Base-by-base conservation (phyloP, 495 filamentous ascomycete genomes). In the Extremus antarcticus region DNA sequence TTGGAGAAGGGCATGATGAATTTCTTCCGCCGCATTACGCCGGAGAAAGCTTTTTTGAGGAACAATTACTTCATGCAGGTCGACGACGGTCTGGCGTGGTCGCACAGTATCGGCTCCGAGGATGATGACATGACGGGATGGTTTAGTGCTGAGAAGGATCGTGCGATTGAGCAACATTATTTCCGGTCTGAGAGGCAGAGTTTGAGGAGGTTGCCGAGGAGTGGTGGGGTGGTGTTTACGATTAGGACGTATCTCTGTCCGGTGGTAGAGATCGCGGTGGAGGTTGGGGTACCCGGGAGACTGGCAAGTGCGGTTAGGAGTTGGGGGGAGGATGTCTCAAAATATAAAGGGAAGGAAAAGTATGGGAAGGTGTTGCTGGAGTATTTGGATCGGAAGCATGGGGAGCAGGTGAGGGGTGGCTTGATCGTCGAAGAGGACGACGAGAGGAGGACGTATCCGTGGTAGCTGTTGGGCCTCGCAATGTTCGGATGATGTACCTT, bases 171-270 rank as follows among this genome's bases (percentile, higher is more conserved):
- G 66, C 71, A 88, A 59, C 86, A 91, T 64, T 84, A 78, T 65
- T 94, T 92, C 63, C 74, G 89, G 25, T 86, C 81, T 2, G 89
- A 94, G 73, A 67, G 89, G 58, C 88, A 94, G 76, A 81, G 77
- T 57, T 61, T 95, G 57, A 70, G 88, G 45, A 69, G 89, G 51
- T 70, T 94, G 57, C 88, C 89, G 3, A 73, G 75, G 61, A 79
- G 76, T 29, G 88, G 89, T 9, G 88, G 78, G 2, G 81, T 95
- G 7, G 84, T 70, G 35, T 72, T 71, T 46, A 71, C 70, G 9
- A 71, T 72, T 32, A 64, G 68, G 24, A 72, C 70, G 22, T 72
- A 72, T 56, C 71, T 72, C 54, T 63, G 63, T 50, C 70, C 68
- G 16, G 64, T 72, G 19, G 66, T 64, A 20, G 68, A 71, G 38